Conservation (phyloP, 2,329 filamentous ascomycete genomes). For the Fusarium sp. region DNA sequence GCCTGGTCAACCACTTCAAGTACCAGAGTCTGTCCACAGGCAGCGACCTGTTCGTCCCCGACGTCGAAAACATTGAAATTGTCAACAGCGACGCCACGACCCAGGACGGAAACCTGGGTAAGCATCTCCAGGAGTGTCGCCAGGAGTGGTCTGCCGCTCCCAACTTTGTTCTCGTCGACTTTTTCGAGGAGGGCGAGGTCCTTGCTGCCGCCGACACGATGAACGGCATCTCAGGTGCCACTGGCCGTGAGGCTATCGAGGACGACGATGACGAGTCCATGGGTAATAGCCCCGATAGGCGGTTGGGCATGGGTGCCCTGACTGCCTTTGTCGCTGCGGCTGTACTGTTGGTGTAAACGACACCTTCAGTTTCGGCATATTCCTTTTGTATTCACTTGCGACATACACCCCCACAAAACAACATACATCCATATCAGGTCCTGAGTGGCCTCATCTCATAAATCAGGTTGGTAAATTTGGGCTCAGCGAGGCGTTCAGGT, state of each 20-base stretch:
- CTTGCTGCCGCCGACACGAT: constrained; percentile 72
- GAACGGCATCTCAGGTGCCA: constrained; percentile 61
- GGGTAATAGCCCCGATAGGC: constrained; percentile 30
- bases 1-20: constrained; percentile 83
- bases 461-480: constrained; percentile 26
- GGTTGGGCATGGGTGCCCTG: constrained; percentile 51
- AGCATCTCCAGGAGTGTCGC: constrained; percentile 62
- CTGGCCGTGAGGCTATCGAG: constrained; percentile 46
- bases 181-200: constrained; percentile 75
- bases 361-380: neutral
- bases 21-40: constrained; percentile 63
- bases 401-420: constrained; percentile 12
- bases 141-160: constrained; percentile 68
- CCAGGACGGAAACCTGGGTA: constrained; percentile 61
- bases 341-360: constrained; percentile 48
- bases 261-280: constrained; percentile 28
- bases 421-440: constrained; percentile 14
- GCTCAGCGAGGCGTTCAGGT: constrained; percentile 42
- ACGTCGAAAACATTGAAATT: constrained; percentile 64
- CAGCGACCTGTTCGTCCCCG: constrained; percentile 63
- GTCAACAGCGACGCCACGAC: constrained; percentile 70
- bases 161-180: constrained; percentile 81
- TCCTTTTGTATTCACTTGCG: constrained; percentile 22
- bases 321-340: constrained; percentile 55
- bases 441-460: constrained; percentile 19